Conservation (phyloP, 768 basidiomycete species). For the Naematelia aurantialba region DNA sequence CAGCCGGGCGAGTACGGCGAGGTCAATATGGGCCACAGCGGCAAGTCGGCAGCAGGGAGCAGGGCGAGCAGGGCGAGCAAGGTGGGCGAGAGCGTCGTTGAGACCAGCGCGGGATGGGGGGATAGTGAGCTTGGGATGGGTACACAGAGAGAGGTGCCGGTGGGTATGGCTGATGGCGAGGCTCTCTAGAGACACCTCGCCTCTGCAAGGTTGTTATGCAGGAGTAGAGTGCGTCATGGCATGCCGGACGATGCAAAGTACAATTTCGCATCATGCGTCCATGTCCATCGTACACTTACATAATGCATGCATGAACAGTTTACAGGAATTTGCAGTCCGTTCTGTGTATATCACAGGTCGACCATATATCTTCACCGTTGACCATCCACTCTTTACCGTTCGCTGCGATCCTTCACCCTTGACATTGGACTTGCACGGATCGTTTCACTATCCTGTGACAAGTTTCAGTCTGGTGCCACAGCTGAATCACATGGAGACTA, state of each 20-base stretch:
- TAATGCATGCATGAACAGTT: not conserved
- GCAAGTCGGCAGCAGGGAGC: not conserved
- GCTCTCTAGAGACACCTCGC: no score
- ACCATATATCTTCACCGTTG: not conserved
- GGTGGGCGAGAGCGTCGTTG: not conserved
- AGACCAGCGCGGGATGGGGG: not conserved
- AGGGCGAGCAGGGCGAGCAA: not conserved
- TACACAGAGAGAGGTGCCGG: not conserved
- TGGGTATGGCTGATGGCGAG: not conserved
- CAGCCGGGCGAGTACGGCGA: not conserved
- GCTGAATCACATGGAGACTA: no score
- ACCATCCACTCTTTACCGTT: not conserved
- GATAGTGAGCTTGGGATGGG: not conserved
- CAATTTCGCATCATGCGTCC: no score
- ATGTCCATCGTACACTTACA: not conserved
- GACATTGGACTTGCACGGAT: no score
- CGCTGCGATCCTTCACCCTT: no score
- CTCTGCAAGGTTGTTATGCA: no score
- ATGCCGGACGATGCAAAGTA: no score
- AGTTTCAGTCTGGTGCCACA: no score
- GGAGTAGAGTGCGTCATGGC: no score
- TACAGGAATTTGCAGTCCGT: no score
- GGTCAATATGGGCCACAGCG: not conserved
- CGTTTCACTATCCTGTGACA: no score
- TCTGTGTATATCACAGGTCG: no score